Evolutionary conservation across 768 basidiomycete species (phyloP).

Genomic region (Lactarius indigo): DNA sequence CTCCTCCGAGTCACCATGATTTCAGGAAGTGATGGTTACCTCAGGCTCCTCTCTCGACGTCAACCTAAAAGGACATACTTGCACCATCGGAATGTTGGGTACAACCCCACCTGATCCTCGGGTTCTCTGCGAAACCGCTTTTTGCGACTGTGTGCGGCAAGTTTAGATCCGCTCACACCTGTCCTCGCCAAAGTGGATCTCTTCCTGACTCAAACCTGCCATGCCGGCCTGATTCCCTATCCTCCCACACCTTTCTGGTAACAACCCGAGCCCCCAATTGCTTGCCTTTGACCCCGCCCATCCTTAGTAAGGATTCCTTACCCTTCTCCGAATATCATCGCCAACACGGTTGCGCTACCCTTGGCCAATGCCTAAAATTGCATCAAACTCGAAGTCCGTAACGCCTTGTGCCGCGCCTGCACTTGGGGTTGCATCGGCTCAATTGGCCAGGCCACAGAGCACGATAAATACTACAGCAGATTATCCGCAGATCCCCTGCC

Average conservation of each 20-base stretch:
- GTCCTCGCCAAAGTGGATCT: no score
- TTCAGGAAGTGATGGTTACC: no score
- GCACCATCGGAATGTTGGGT: no score
- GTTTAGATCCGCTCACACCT: no score
- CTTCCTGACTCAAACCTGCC: slow-evolving; percentile 51
- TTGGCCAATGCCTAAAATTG: slow-evolving; percentile 32
- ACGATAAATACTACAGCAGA: no score
- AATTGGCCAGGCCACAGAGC: no score
- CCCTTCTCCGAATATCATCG: neutral
- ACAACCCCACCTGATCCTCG: no score
- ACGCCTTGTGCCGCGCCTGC: neutral
- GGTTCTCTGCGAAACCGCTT: no score
- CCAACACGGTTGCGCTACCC: neutral
- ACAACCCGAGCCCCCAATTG: slow-evolving; percentile 65
- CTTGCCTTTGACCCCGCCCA: slow-evolving; percentile 50
- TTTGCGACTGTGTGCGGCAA: neutral
- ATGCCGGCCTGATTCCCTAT: slow-evolving; percentile 65
- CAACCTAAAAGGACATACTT: no score
- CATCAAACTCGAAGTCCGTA: neutral
- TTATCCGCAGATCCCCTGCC: no score
- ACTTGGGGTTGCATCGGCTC: slow-evolving; percentile 45
- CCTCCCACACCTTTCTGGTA: slow-evolving; percentile 62
- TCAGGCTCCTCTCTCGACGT: no score
- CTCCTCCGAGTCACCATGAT: no score
- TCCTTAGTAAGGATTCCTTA: slow-evolving; percentile 26